Evolutionary conservation across 83 land plant genomes (phyloP).

Genomic region (Picea engelmannii): DNA sequence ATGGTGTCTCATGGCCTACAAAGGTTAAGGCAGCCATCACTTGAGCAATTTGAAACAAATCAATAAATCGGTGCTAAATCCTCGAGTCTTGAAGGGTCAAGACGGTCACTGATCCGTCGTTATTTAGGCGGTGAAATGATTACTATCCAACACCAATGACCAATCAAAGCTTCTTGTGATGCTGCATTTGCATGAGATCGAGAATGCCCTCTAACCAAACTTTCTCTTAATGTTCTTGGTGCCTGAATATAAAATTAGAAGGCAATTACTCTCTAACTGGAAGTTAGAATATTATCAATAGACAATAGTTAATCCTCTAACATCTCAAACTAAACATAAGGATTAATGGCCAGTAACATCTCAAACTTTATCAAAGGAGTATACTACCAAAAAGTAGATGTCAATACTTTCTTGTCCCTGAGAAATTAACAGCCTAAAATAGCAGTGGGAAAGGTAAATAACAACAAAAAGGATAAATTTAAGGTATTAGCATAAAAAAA

Average conservation of each 20-base stretch:
- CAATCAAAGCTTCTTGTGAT: too few relatives aligned
- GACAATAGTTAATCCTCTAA: neutral
- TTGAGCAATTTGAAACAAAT: too few relatives aligned
- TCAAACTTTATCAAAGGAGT: neutral
- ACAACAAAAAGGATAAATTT: neutral
- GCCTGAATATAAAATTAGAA: slow-evolving; percentile 49
- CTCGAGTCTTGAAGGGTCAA: too few relatives aligned
- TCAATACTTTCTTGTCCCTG: neutral
- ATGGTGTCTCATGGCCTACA: too few relatives aligned
- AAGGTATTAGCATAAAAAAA: neutral
- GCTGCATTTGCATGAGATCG: slow-evolving; percentile 70
- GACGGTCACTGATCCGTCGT: too few relatives aligned
- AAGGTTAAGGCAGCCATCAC: too few relatives aligned
- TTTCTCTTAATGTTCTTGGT: slow-evolving; percentile 83
- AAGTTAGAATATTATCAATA: neutral
- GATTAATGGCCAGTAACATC: neutral
- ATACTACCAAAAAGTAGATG: neutral
- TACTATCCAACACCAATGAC: too few relatives aligned
- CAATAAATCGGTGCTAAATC: too few relatives aligned
- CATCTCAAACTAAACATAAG: neutral
- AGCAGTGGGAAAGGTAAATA: neutral
- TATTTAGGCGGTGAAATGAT: too few relatives aligned
- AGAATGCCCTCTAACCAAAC: slow-evolving; percentile 65
- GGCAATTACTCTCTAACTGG: neutral
- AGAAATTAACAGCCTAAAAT: neutral